phyloP scores from a whole-genome alignment of 352 stramenopile genomes.

The Phytophthora hybrid region DNA sequence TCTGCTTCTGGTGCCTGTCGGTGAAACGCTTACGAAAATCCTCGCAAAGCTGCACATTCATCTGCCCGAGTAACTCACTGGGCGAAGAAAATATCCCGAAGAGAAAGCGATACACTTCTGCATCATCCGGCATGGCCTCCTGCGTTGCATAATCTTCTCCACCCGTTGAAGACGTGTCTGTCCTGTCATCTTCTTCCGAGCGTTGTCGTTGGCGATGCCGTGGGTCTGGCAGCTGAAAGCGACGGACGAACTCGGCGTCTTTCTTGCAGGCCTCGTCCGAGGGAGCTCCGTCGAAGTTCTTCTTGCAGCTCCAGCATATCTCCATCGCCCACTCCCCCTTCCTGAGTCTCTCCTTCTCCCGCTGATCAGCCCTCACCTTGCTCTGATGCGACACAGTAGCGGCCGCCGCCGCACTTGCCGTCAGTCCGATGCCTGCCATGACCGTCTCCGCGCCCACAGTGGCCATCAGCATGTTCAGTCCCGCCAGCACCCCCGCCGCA shows the following conservation, averaged over 20 bases:
- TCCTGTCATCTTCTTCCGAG: background rate
- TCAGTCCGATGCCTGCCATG: conserved; percentile 66
- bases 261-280: conserved; percentile 67
- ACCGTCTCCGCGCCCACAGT: conserved; percentile 65
- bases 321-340: conserved; percentile 73
- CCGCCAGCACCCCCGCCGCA: conserved; percentile 58
- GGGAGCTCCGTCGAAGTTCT: conserved; percentile 43
- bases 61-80: conserved; percentile 66
- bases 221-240: conserved; percentile 50
- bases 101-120: conserved; percentile 67
- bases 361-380: conserved; percentile 52
- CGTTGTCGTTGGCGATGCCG: background rate
- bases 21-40: conserved; percentile 53
- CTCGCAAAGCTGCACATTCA: conserved; percentile 64
- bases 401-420: conserved; percentile 59
- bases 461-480: conserved; percentile 63
- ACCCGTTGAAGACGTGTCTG: conserved; percentile 2
- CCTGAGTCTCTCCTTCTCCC: conserved; percentile 49
- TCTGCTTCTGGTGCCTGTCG: conserved; percentile 34
- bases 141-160: background rate
- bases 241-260: conserved; percentile 61
- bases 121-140: conserved; percentile 38
- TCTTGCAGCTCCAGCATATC: conserved; percentile 76
- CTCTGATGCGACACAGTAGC: conserved; percentile 62
- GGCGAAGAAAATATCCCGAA: conserved; percentile 64